Percentiles rank a stretch among this genome's conserved stretches.
Evolutionary conservation across 2,329 filamentous ascomycete genomes (phyloP).

Genomic region (Amylocarpus encephaloides): DNA sequence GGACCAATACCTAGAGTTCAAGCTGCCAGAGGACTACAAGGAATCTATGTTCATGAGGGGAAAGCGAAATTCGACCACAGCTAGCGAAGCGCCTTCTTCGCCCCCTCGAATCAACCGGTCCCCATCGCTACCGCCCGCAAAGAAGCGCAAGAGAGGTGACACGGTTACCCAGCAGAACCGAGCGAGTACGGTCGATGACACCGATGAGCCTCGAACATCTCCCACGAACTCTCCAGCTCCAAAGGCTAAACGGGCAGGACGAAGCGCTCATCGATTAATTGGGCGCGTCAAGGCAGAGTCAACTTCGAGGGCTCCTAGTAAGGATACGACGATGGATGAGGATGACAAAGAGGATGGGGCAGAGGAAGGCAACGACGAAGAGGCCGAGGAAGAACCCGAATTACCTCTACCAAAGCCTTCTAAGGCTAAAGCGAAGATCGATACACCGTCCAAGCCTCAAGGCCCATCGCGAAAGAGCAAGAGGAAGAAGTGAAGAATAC

Average conservation of each 20-base stretch:
- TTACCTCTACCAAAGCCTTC: conserved; percentile 25
- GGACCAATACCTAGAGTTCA: conserved; percentile 60
- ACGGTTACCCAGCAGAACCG: conserved; percentile 31
- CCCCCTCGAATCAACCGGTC: conserved; percentile 26
- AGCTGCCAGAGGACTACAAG: conserved; percentile 45
- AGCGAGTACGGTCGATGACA: conserved; percentile 46
- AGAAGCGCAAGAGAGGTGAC: conserved; percentile 32
- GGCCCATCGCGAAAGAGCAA: conserved; percentile 25
- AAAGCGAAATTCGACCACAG: conserved; percentile 7
- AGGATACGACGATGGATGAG: conserved; percentile 29
- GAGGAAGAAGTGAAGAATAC: conserved; percentile 21
- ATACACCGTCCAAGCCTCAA: conserved; percentile 14
- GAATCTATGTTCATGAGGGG: conserved; percentile 27
- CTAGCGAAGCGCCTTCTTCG: conserved; percentile 32
- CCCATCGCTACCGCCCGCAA: conserved; percentile 18
- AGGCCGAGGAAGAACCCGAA: conserved; percentile 27
- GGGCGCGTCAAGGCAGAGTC: conserved; percentile 37
- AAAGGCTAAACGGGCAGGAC: conserved; percentile 32
- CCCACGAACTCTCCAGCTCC: conserved; percentile 36
- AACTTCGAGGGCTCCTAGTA: conserved; percentile 31
- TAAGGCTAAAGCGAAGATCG: conserved; percentile 22
- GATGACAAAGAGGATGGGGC: conserved; percentile 33
- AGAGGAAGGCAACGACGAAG: conserved; percentile 32
- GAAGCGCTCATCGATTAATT: conserved; percentile 36
- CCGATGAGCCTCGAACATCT: conserved; percentile 41